A percentile compares a stretch with the other conserved stretches of the same genome.
Conservation (phyloP, 129 eudicot genomes). For the Artemisia argyi region DNA sequence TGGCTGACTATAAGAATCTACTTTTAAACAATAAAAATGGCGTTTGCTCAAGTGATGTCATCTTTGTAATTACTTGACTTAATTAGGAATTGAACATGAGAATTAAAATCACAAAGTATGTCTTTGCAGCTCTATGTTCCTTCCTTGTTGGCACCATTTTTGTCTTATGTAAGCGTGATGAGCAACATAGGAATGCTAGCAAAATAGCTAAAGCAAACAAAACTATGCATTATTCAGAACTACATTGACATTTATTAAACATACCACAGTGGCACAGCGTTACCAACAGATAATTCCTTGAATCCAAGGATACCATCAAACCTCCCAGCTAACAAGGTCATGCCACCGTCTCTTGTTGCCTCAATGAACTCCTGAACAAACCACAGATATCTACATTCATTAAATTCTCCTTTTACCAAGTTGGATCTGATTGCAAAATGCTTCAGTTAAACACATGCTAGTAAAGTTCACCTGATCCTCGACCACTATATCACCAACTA, state of each 20-base stretch:
- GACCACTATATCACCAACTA: constrained; percentile 56
- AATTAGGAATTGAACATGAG: too few relatives aligned
- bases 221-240: not conserved
- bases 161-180: too few relatives aligned
- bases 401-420: not conserved
- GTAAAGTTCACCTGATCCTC: constrained; percentile 46
- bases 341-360: constrained; percentile 54
- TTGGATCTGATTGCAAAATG: not conserved
- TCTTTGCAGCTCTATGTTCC: too few relatives aligned
- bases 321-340: constrained; percentile 48
- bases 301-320: constrained; percentile 78
- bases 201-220: not conserved
- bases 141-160: too few relatives aligned
- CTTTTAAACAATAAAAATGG: not conserved
- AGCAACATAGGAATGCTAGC: not conserved
- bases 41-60: too few relatives aligned
- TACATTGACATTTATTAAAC: not conserved
- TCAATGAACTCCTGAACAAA: constrained; percentile 58
- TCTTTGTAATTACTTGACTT: too few relatives aligned
- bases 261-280: constrained; percentile 64
- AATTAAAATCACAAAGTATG: too few relatives aligned
- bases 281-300: constrained; percentile 53
- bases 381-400: not conserved
- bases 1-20: not conserved
- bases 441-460: not conserved